Conservation (phyloP, 495 filamentous ascomycete species). For the Penicillium angulare region DNA sequence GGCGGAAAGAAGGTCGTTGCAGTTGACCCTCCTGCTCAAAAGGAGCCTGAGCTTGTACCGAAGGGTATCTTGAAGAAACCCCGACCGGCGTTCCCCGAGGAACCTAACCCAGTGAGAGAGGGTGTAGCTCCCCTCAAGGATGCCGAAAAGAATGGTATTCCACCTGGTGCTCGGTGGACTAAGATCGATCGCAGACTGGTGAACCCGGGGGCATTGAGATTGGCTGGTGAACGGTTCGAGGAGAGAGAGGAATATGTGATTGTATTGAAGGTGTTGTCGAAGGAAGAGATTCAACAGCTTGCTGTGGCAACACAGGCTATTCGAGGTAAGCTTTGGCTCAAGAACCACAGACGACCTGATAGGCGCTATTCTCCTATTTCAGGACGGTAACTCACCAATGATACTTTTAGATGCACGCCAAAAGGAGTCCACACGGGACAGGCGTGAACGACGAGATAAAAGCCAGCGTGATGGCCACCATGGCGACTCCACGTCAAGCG, state of each 20-base stretch:
- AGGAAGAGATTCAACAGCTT: slow-evolving; percentile 79
- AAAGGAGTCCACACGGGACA: slow-evolving; percentile 35
- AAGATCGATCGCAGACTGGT: slow-evolving; percentile 82
- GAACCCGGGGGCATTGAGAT: slow-evolving; percentile 75
- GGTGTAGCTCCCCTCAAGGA: slow-evolving; percentile 89
- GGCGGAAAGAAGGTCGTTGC: slow-evolving; percentile 26
- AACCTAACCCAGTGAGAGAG: slow-evolving; percentile 73
- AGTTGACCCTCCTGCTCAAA: slow-evolving; percentile 29
- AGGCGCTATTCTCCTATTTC: neutral
- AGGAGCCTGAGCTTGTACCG: slow-evolving; percentile 44
- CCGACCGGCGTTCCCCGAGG: slow-evolving; percentile 73
- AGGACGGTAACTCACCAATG: slow-evolving; percentile 8
- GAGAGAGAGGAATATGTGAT: slow-evolving; percentile 81
- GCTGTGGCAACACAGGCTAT: slow-evolving; percentile 72
- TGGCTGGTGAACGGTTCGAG: slow-evolving; percentile 77
- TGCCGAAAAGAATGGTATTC: slow-evolving; percentile 69
- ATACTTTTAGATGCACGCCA: slow-evolving; percentile 30
- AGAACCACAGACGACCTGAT: too few relatives aligned
- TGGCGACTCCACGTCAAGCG: slow-evolving; percentile 37
- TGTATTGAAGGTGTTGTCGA: slow-evolving; percentile 73
- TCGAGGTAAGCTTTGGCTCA: slow-evolving; percentile 57
- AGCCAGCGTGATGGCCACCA: slow-evolving; percentile 30
- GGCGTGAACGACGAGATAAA: slow-evolving; percentile 32
- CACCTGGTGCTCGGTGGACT: slow-evolving; percentile 79
- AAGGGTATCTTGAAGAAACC: slow-evolving; percentile 74